Evolutionary conservation across 2,329 filamentous ascomycete species (phyloP).

Genomic region (Sporothrix brasiliensis): DNA sequence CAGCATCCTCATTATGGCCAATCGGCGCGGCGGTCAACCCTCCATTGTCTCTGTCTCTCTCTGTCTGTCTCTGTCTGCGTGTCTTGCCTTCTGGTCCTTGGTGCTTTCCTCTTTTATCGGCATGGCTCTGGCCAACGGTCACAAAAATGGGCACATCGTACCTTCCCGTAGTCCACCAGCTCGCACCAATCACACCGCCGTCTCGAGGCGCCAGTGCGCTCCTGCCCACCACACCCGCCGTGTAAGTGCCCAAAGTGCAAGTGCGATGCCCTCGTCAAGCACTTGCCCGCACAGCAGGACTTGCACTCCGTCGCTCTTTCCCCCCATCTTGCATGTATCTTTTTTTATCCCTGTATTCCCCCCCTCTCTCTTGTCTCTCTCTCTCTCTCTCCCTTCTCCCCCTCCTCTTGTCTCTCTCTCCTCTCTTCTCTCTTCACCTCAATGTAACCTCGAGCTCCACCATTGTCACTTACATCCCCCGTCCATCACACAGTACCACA

Average conservation of each 20-base stretch:
- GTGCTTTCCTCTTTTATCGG: conserved; percentile 19
- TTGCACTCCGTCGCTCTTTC: conserved; percentile 9
- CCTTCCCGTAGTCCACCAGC: conserved; percentile 8
- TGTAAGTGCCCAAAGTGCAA: conserved; percentile 2
- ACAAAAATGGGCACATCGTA: not conserved
- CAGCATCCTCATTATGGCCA: conserved; percentile 41
- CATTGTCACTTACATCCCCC: conserved; percentile 19
- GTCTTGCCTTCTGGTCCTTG: not conserved
- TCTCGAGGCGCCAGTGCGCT: conserved; percentile 25
- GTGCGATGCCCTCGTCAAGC: not conserved
- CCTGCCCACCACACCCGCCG: conserved; percentile 10
- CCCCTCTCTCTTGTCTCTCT: not conserved
- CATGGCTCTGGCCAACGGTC: not conserved
- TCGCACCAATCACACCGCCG: conserved; percentile 25
- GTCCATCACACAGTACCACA: conserved; percentile 28
- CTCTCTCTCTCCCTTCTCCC: conserved; percentile 11
- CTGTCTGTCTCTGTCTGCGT: not conserved
- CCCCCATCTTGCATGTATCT: conserved; percentile 10
- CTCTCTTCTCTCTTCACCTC: not conserved
- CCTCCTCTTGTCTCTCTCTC: not conserved
- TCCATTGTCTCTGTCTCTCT: not conserved
- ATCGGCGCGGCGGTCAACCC: conserved; percentile 35
- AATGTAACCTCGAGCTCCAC: conserved; percentile 8
- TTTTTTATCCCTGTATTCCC: conserved; percentile 18
- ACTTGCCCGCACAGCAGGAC: not conserved